Evolutionary conservation across 163 green algal genomes (phyloP).

Genomic region (Scenedesmus sp.): DNA sequence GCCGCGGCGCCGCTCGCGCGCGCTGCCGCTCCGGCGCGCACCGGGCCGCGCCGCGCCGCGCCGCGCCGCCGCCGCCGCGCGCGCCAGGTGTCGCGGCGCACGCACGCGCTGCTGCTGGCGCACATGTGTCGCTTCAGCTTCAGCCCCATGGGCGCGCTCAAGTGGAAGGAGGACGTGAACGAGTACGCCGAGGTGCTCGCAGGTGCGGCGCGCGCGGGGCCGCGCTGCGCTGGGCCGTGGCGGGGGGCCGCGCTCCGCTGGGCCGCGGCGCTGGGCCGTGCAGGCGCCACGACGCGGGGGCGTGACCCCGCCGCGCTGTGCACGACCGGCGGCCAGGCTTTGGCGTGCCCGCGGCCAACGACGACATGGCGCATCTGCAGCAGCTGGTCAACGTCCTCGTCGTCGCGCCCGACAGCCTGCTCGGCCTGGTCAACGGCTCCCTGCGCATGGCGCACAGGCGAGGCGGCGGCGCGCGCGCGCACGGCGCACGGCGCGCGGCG

Average conservation of each 20-base stretch:
- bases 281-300: no score
- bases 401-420: conserved; percentile 77
- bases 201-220: no score
- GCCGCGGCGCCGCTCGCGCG: background rate
- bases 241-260: no score
- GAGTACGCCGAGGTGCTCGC: conserved; percentile 71
- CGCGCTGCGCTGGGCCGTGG: no score
- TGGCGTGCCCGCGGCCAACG: conserved; percentile 11
- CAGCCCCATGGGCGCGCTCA: conserved; percentile 78
- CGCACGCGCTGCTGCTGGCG: conserved; percentile 54
- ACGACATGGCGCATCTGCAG: conserved; percentile 43
- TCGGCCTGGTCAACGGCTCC: conserved; percentile 75
- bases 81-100: conserved; percentile 60
- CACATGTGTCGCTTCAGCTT: conserved; percentile 80
- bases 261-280: no score
- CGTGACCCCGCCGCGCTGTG: no score
- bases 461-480: no score
- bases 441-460: conserved; percentile 67
- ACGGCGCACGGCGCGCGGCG: no score
- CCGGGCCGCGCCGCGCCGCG: background rate
- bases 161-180: conserved; percentile 83
- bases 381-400: conserved; percentile 78
- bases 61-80: background rate
- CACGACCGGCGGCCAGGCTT: conserved; percentile 51
- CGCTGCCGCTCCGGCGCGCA: background rate